Percentiles rank a stretch among this genome's conserved stretches.
These are phyloP conservation scores for Ustilago bromivora DNA, from an alignment of 1,284 basidiomycete species.

Conservation along the genomic window DNA sequence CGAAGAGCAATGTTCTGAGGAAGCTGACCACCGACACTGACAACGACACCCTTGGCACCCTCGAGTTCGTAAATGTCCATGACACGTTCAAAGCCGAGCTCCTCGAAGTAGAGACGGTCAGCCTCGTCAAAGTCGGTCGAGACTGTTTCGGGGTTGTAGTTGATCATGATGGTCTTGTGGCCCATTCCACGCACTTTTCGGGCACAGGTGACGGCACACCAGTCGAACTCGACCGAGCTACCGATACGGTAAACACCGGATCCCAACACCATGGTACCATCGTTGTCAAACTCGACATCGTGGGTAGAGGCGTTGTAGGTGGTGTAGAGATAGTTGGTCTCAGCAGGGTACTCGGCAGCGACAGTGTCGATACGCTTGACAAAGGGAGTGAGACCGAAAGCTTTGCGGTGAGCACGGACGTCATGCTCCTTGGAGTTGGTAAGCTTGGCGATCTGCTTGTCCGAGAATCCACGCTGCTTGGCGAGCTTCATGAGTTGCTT, in stretches of 20 bases:
- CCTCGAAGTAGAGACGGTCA: slow-evolving; percentile 97
- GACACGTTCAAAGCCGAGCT: slow-evolving; percentile 95
- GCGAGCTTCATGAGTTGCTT: slow-evolving; percentile 66
- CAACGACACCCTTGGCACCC: slow-evolving; percentile 89
- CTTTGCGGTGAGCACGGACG: slow-evolving; percentile 87
- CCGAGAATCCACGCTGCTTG: slow-evolving; percentile 80
- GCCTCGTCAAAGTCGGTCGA: slow-evolving; percentile 99
- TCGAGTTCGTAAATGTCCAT: slow-evolving; percentile 99
- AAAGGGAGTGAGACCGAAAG: slow-evolving; percentile 89
- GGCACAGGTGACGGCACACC: slow-evolving; percentile 99
- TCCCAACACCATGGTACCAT: slow-evolving; percentile 99
- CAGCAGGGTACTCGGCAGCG: slow-evolving; percentile 97
- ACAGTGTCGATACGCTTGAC: slow-evolving; percentile 99
- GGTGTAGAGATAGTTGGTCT: slow-evolving; percentile 99
- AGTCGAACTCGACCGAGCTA: slow-evolving; percentile 98
- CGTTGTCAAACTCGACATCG: slow-evolving; percentile 94
- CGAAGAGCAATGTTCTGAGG: slow-evolving; percentile 97
- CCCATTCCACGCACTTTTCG: slow-evolving; percentile 90
- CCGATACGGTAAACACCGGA: slow-evolving; percentile 99
- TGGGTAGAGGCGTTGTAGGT: slow-evolving; percentile 98
- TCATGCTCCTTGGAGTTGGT: slow-evolving; percentile 76
- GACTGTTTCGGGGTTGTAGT: slow-evolving; percentile 99
- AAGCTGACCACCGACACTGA: slow-evolving; percentile 89
- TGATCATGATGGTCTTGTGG: slow-evolving; percentile 97
- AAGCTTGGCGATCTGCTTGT: slow-evolving; percentile 88